Evolutionary conservation across 2,329 filamentous ascomycete species (phyloP).

Genomic region (Colletotrichum sidae): DNA sequence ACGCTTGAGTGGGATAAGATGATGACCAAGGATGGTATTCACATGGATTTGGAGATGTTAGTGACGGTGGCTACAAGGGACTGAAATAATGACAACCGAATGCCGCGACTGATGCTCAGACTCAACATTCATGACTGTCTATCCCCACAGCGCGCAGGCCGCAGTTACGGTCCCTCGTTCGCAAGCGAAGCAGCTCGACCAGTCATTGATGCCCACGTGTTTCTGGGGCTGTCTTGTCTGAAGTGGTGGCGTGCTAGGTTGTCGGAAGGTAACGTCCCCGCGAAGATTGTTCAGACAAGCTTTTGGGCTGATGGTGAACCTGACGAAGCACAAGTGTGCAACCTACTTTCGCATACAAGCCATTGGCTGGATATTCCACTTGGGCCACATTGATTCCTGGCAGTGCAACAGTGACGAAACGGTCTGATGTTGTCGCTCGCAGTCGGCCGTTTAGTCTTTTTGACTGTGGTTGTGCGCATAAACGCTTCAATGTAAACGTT

Average conservation of each 20-base stretch:
- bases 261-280: not conserved
- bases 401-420: not conserved
- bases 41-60: slow-evolving; percentile 18
- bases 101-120: no score
- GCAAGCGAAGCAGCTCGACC: not conserved
- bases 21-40: slow-evolving; percentile 16
- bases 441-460: not conserved
- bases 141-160: not conserved
- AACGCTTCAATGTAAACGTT: not conserved
- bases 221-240: not conserved
- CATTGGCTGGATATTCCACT: not conserved
- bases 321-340: not conserved
- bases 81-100: not conserved
- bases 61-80: slow-evolving; percentile 16
- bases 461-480: not conserved
- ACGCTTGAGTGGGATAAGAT: slow-evolving; percentile 22
- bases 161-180: not conserved
- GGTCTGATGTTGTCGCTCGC: not conserved
- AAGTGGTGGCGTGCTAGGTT: not conserved
- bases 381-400: not conserved
- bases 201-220: not conserved
- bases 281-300: not conserved
- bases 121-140: not conserved
- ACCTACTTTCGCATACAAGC: not conserved
- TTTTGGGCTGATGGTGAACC: not conserved